phyloP scores from a whole-genome alignment of 1,139 yeast genomes.

The Pneumocystis carinii region DNA sequence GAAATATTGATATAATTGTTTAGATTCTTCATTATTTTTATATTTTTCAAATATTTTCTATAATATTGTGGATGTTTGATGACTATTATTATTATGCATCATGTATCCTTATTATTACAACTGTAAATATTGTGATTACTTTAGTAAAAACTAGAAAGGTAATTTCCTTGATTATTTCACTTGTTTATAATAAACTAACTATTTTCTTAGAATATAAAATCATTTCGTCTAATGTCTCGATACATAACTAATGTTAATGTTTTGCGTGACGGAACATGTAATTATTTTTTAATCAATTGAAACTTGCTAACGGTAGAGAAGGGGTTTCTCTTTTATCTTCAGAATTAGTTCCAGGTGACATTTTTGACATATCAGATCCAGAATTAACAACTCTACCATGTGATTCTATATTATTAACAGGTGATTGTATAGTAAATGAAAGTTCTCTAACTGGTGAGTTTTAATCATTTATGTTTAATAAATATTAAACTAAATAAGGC shows the following conservation, averaged over 20 bases:
- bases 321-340: constrained; percentile 31
- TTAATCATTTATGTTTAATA: not conserved
- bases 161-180: not conserved
- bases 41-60: constrained; percentile 82
- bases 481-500: not conserved
- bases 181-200: not conserved
- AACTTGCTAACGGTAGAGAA: not conserved
- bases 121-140: constrained; percentile 64
- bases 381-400: constrained; percentile 62
- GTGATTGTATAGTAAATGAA: constrained; percentile 88
- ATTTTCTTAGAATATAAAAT: constrained; percentile 39
- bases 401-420: constrained; percentile 72
- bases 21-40: constrained; percentile 68
- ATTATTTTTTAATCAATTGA: constrained; percentile 31
- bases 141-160: constrained; percentile 54
- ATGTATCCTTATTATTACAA: constrained; percentile 76
- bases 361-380: constrained; percentile 82
- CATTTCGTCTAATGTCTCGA: constrained; percentile 59
- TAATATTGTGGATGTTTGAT: constrained; percentile 80
- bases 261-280: constrained; percentile 90
- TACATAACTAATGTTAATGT: constrained; percentile 74
- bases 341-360: constrained; percentile 93
- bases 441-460: constrained; percentile 73
- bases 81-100: constrained; percentile 84
- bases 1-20: not conserved